Evolutionary conservation across 441 rosid species (phyloP), one percentile per base, ranked within the genome.

Genomic region (Euphorbia schlechtendalii): DNA sequence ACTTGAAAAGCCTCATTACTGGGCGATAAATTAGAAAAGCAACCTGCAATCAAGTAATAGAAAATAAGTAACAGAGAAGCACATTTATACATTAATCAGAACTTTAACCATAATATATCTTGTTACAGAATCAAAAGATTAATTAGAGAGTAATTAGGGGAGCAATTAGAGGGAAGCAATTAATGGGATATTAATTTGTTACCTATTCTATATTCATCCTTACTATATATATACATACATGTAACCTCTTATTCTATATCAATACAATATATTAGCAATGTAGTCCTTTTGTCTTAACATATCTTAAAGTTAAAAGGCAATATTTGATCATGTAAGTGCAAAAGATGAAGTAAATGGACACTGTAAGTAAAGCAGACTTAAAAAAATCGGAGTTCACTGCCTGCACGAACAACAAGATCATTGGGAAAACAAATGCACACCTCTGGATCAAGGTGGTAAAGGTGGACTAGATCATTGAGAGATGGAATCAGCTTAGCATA

Each of bases 381-480:
- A 9, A 57, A 9, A 67, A 18, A 59, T 8, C 5, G 24, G 27
- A 17, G 24, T 22, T 48, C 8, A 20, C 25, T 3, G 20, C 24
- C 25, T 3, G 22, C 28, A 27, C 0, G 1, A 4, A 17, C 27
- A 22, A 48, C 53, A 11, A 61, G 51, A 24, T 30, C 17, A 56
- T 46, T 53, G 53, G 63, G 75, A 73, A 71, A 67, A 67, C 45
- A 71, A 71, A 64, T 22, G 72, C 45, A 71, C 56, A 92, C 99
- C 96, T 96, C 99, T 53, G 98, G 96, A 72, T 96, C 99, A 63
- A 96, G 96, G 79, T 96, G 99, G 76, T 92, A 90, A 69, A 74
- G 65, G 76, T 92, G 98, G 69, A 92, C 76, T 76, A 96, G 98
- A 73, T 92, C 98, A 71, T 90, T 66, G 55, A 96, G 96, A 20